Percentiles rank a stretch among this genome's conserved stretches.
Conservation (phyloP, 192 early-diverging fungal genomes). For the Glomus cerebriforme region DNA sequence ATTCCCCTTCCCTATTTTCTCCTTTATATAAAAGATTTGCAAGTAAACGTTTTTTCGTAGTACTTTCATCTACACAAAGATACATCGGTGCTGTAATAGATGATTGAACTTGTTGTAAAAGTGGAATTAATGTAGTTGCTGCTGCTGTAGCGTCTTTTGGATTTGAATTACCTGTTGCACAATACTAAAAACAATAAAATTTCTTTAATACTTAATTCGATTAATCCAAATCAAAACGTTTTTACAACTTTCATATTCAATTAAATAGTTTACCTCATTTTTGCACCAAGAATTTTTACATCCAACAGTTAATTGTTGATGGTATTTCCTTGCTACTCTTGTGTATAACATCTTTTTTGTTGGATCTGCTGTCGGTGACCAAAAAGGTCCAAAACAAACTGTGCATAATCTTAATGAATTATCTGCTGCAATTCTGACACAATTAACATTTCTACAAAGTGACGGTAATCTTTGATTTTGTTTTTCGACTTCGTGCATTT, state of each 20-base stretch:
- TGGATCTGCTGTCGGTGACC: conserved; percentile 75
- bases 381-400: conserved; percentile 83
- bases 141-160: conserved; percentile 65
- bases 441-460: conserved; percentile 76
- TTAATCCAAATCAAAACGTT: neutral
- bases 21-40: conserved; percentile 42
- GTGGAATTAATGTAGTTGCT: conserved; percentile 54
- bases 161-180: conserved; percentile 39
- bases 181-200: conserved; percentile 36
- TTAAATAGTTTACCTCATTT: conserved; percentile 51
- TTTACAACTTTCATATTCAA: neutral
- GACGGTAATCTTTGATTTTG: conserved; percentile 57
- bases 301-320: conserved; percentile 76
- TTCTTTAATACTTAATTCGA: conserved; percentile 19
- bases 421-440: conserved; percentile 51
- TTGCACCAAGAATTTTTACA: conserved; percentile 70
- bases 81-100: conserved; percentile 41
- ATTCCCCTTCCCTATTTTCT: conserved; percentile 32
- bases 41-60: conserved; percentile 50
- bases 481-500: conserved; percentile 66
- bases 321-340: conserved; percentile 68
- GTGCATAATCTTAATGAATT: conserved; percentile 71
- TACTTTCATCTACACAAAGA: conserved; percentile 67
- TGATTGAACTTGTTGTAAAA: conserved; percentile 47
- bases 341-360: conserved; percentile 71